Percentiles rank a stretch among this genome's conserved stretches.
These are phyloP conservation scores for Penicillium olsonii DNA, from an alignment of 2,329 filamentous ascomycete species.

Conservation along the genomic window DNA sequence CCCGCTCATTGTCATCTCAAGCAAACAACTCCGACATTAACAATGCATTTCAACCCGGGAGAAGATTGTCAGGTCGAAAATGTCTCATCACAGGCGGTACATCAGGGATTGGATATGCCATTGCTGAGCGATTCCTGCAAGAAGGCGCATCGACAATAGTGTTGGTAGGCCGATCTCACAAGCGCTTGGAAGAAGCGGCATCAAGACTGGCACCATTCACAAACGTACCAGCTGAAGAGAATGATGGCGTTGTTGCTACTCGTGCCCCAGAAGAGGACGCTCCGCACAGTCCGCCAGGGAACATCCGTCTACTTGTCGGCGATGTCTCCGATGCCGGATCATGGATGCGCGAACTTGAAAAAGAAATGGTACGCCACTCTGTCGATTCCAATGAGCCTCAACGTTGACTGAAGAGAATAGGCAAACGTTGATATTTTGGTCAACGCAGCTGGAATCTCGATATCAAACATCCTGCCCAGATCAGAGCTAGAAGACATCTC, in stretches of 20 bases:
- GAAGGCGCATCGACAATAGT: slow-evolving; percentile 61
- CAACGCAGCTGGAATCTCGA: slow-evolving; percentile 76
- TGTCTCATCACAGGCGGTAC: slow-evolving; percentile 69
- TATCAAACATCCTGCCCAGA: slow-evolving; percentile 63
- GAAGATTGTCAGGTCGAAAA: slow-evolving; percentile 36
- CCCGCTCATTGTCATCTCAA: slow-evolving; percentile 12
- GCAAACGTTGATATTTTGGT: slow-evolving; percentile 62
- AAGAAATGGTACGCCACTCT: slow-evolving; percentile 35
- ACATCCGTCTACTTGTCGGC: slow-evolving; percentile 36
- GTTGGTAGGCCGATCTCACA: slow-evolving; percentile 60
- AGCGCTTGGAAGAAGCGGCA: slow-evolving; percentile 47
- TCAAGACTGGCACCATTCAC: slow-evolving; percentile 17
- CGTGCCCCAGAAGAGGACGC: slow-evolving; percentile 20
- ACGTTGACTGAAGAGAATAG: slow-evolving; percentile 20
- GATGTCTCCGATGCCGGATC: slow-evolving; percentile 38
- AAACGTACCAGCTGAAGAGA: not conserved
- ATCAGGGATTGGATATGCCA: slow-evolving; percentile 68
- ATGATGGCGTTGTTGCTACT: slow-evolving; percentile 19
- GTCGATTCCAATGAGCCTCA: rapidly evolving
- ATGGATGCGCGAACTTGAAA: slow-evolving; percentile 41
- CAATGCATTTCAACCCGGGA: slow-evolving; percentile 15
- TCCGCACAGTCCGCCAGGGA: slow-evolving; percentile 15
- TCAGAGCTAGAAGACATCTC: slow-evolving; percentile 56
- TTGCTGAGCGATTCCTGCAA: slow-evolving; percentile 65
- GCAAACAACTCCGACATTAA: not conserved